A percentile compares a stretch with the other conserved stretches of the same genome.
These are phyloP conservation scores for Ilex asprella DNA, from an alignment of 257 asterid genomes.

Conservation along the genomic window DNA sequence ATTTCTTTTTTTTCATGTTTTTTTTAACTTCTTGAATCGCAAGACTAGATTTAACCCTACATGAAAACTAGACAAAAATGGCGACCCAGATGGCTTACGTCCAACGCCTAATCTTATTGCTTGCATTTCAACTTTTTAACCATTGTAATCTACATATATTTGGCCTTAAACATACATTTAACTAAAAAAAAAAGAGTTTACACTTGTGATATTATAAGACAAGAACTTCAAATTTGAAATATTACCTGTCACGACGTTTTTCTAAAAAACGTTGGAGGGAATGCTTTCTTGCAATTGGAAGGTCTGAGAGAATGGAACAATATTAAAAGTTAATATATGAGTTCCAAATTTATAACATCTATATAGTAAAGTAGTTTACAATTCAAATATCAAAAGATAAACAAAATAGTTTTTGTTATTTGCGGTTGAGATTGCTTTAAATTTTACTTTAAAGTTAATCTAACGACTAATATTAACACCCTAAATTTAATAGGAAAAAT, in stretches of 20 bases:
- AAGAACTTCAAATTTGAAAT: no score
- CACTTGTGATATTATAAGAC: background rate
- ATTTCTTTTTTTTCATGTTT: no score
- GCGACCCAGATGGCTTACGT: background rate
- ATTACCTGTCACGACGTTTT: background rate
- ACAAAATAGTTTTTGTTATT: no score
- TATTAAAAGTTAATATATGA: no score
- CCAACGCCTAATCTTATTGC: background rate
- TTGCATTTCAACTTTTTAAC: background rate
- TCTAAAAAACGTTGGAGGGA: background rate
- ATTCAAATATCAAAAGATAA: no score
- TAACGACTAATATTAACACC: no score
- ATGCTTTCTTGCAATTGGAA: background rate
- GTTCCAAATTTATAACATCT: background rate
- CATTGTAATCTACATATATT: background rate
- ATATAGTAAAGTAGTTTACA: no score
- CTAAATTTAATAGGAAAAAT: no score
- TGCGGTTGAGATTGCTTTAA: no score
- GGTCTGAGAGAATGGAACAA: background rate
- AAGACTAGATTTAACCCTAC: background rate
- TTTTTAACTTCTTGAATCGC: no score
- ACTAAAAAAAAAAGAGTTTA: background rate
- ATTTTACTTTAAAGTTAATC: no score
- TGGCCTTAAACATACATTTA: background rate
- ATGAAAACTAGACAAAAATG: background rate